These are phyloP conservation scores for Hymenoscyphus scutula DNA, from an alignment of 2,329 filamentous ascomycete genomes.

Conservation along the genomic window DNA sequence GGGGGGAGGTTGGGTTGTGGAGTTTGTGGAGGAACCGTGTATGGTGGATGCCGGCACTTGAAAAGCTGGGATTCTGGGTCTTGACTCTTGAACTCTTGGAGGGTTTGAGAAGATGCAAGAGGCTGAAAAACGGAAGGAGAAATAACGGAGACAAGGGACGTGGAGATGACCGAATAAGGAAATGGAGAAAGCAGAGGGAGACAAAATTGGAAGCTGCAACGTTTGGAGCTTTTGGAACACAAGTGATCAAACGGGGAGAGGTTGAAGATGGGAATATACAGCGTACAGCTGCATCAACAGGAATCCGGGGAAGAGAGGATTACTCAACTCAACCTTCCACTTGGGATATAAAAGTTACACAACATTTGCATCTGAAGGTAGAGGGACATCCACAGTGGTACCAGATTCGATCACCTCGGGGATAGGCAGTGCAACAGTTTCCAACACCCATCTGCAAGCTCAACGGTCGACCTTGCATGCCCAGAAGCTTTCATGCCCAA, in stretches of 20 bases:
- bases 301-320: neutral
- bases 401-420: neutral
- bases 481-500: slow-evolving; percentile 3
- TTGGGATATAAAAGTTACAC: neutral
- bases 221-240: neutral
- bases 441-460: neutral
- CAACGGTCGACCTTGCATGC: slow-evolving; percentile 13
- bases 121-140: neutral
- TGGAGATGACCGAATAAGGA: neutral
- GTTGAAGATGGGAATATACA: neutral
- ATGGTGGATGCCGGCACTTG: slow-evolving; percentile 11
- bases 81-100: neutral
- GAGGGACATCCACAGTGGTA: no score
- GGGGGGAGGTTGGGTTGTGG: neutral
- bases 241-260: neutral
- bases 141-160: neutral
- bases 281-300: neutral
- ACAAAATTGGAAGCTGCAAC: neutral
- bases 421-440: neutral
- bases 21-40: neutral
- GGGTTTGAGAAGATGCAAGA: neutral
- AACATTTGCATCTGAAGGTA: neutral
- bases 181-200: neutral
- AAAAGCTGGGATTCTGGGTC: neutral
- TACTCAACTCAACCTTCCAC: neutral